Evolutionary conservation across 768 basidiomycete genomes (phyloP).

Genomic region (Paxillus involutus): DNA sequence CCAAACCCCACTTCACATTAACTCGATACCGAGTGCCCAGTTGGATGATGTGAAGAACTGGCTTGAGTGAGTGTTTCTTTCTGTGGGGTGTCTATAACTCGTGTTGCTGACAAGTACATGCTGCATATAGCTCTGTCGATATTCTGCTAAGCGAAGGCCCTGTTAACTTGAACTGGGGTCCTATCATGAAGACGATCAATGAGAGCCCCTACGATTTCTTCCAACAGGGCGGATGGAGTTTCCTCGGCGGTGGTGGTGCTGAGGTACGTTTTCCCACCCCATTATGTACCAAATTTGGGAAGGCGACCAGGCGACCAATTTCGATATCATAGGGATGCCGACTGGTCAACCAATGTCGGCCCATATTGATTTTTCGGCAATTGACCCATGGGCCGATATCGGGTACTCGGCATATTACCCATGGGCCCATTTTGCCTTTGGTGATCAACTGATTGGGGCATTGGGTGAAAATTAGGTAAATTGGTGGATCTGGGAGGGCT

Average conservation of each 20-base stretch:
- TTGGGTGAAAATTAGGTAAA: too few species aligned
- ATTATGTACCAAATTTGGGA: too few species aligned
- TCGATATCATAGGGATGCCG: too few species aligned
- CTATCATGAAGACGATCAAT: slow-evolving; percentile 98
- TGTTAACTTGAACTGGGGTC: slow-evolving; percentile 97
- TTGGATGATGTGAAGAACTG: slow-evolving; percentile 99
- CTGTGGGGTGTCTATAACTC: background rate
- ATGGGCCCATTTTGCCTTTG: too few species aligned
- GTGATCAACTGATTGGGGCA: too few species aligned
- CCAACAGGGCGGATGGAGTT: slow-evolving; percentile 97
- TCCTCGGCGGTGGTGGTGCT: slow-evolving; percentile 68
- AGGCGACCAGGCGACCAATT: too few species aligned
- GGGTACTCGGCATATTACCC: too few species aligned
- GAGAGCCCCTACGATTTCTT: slow-evolving; percentile 96
- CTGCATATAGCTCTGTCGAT: slow-evolving; percentile 80
- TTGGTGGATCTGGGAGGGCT: too few species aligned
- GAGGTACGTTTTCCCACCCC: slow-evolving; percentile 49
- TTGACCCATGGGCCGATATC: too few species aligned
- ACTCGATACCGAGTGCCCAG: slow-evolving; percentile 87
- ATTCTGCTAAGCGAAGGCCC: slow-evolving; percentile 94
- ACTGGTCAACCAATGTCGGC: too few species aligned
- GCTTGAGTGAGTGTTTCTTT: slow-evolving; percentile 74
- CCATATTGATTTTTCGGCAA: too few species aligned
- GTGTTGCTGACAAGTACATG: background rate
- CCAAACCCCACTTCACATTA: slow-evolving; percentile 89